Base-by-base conservation (phyloP, 2,329 filamentous ascomycete genomes). In the Diaporthe batatas region DNA sequence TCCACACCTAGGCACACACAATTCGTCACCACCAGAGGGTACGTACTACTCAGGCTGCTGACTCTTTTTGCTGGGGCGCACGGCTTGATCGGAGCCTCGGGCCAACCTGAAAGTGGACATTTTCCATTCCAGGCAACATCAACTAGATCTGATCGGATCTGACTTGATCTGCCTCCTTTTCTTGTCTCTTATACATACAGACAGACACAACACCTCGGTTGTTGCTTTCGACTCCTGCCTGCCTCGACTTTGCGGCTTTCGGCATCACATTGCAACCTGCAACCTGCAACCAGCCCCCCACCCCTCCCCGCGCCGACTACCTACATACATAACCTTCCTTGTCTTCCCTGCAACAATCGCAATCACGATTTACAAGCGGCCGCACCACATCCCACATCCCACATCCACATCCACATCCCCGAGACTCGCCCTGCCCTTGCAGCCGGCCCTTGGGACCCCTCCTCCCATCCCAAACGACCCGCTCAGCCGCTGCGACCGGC, bases 341-440 rank as follows among this genome's bases (percentile, higher is more conserved):
- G 62, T 32, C 62, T 67, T 29, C 44, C 62, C 62, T 67, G 62
- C 53, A 47, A 44, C 47, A 53, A 67, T 39, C 47, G 62, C n/a
- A 29, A 34, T 29, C 14, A 36, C 39, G 39, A 42, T 42, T 42
- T 6, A 42, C 62, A 65, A 12, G 14, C 42, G 34, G 7, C 21
- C 39, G 16, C n/a, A n/a, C n/a, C 59, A 51, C 34, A 36, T 36
- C 34, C 34, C 34, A 36, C 34, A 36, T 36, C 16, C 39, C 39
- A 42, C 39, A 42, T 44, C 42, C 39, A 39, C 36, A 8, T 59
- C 49, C 44, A 64, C 42, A 29, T 62, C 25, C 29, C 68, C 58
- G 62, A 65, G 44, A 67, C 62, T 67, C n/a, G 62, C 62, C 62
- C 47, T 67, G 62, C 62, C 62, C 62, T 67, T 67, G 62, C 62